phyloP scores from a whole-genome alignment of 2,329 filamentous ascomycete species.

The Fusarium irregulare region DNA sequence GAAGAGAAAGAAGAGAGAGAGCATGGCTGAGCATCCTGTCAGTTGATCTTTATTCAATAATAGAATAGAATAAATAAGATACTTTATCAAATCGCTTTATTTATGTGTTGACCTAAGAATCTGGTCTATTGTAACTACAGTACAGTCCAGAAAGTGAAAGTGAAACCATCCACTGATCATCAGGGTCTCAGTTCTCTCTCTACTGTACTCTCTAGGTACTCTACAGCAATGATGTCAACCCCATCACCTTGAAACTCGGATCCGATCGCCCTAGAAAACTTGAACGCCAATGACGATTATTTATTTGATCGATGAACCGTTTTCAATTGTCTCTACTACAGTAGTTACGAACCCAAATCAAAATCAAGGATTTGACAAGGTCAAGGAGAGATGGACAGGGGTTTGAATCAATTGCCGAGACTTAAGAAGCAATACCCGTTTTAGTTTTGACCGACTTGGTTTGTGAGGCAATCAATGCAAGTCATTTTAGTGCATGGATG shows the following conservation, averaged over 20 bases:
- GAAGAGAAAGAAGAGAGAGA: no score
- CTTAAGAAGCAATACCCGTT: neutral
- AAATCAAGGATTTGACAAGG: neutral
- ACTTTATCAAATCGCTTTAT: neutral
- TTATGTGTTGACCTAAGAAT: neutral
- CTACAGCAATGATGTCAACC: constrained; percentile 32
- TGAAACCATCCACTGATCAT: constrained; percentile 16
- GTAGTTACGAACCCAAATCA: neutral
- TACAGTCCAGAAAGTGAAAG: neutral
- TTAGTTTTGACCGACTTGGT: neutral
- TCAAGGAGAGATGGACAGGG: neutral
- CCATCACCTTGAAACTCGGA: neutral
- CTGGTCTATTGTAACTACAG: neutral
- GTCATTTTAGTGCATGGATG: neutral
- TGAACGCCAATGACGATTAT: constrained; percentile 15
- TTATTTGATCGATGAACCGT: neutral
- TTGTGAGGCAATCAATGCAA: neutral
- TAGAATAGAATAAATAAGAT: neutral
- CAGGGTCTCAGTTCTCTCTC: constrained; percentile 11
- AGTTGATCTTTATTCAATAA: neutral
- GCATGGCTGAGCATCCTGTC: constrained; percentile 8
- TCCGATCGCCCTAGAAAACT: neutral
- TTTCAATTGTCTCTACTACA: neutral
- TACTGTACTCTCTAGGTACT: no score
- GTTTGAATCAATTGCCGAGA: constrained; percentile 6